Evolutionary conservation across 176 grass and related monocot genomes (phyloP).

Genomic region (Zoysia japonica): DNA sequence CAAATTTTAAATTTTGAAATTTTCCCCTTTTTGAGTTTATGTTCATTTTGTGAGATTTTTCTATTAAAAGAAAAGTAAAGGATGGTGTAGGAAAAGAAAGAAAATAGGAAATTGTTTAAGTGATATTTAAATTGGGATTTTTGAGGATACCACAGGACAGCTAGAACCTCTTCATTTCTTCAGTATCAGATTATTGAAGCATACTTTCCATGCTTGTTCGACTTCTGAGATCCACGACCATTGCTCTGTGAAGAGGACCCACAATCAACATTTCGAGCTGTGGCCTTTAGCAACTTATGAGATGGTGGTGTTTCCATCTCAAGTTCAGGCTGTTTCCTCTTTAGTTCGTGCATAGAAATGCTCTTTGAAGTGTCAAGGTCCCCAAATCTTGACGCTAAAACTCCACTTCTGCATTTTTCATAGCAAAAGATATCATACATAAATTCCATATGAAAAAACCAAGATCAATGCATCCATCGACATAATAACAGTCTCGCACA

Average conservation of each 20-base stretch:
- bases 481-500: neutral
- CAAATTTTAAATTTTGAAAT: too few relatives aligned
- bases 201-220: conserved; percentile 59
- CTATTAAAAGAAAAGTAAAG: too few relatives aligned
- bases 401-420: conserved; percentile 48
- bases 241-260: conserved; percentile 56
- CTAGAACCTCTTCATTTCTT: conserved; percentile 23
- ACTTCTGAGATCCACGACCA: conserved; percentile 46
- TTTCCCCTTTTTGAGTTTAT: too few relatives aligned
- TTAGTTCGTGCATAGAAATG: conserved; percentile 58
- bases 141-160: too few relatives aligned
- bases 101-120: too few relatives aligned
- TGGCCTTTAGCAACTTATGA: conserved; percentile 46
- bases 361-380: conserved; percentile 42
- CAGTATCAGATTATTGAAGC: conserved; percentile 66
- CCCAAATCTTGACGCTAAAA: conserved; percentile 36
- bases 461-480: neutral
- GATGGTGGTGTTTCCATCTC: conserved; percentile 50
- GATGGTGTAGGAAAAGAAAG: too few relatives aligned
- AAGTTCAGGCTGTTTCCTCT: conserved; percentile 62
- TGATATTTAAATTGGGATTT: too few relatives aligned
- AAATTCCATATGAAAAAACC: conserved; percentile 4
- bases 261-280: neutral
- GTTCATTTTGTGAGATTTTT: too few relatives aligned
- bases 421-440: neutral